Conservation (phyloP, 192 early-diverging fungal species). For the Gamsiella multidivaricata region DNA sequence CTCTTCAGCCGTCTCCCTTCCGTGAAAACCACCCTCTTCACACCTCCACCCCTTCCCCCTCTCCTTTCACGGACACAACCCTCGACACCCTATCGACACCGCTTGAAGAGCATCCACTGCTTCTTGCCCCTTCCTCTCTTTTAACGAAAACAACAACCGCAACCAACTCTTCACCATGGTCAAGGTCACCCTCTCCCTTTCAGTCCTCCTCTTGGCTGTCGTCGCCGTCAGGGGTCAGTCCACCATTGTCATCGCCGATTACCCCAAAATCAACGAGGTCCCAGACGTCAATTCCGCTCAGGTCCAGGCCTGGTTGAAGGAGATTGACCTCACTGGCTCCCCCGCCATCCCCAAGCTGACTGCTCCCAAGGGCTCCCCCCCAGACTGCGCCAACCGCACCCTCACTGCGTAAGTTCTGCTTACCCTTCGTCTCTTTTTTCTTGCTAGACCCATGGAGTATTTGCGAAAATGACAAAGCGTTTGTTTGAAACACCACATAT, state of each 20-base stretch:
- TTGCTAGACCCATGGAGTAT: background rate
- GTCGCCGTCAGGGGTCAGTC: slow-evolving; percentile 37
- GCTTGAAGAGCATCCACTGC: slow-evolving; percentile 9
- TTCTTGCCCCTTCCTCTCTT: slow-evolving; percentile 49
- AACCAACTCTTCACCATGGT: slow-evolving; percentile 25
- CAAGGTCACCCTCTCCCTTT: slow-evolving; percentile 34
- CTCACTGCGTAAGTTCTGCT: slow-evolving; percentile 20
- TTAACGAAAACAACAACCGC: slow-evolving; percentile 32
- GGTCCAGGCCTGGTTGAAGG: slow-evolving; percentile 48
- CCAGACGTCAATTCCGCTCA: slow-evolving; percentile 26
- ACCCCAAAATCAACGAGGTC: slow-evolving; percentile 31
- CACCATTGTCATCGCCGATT: slow-evolving; percentile 24
- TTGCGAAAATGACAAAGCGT: too few species aligned
- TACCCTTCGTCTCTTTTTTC: background rate
- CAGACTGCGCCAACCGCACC: slow-evolving; percentile 22
- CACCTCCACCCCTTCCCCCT: background rate
- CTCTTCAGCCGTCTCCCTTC: background rate
- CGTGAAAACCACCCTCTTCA: background rate
- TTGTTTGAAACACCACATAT: too few species aligned
- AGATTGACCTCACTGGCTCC: slow-evolving; percentile 43
- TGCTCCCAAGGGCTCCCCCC: slow-evolving; percentile 22
- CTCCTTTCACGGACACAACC: slow-evolving; percentile 10
- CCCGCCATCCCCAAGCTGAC: slow-evolving; percentile 7
- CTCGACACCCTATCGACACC: background rate
- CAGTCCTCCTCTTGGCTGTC: slow-evolving; percentile 35